Percentiles rank a stretch among this genome's conserved stretches.
Conservation (phyloP, 495 filamentous ascomycete species). For the Penicillium daleae region DNA sequence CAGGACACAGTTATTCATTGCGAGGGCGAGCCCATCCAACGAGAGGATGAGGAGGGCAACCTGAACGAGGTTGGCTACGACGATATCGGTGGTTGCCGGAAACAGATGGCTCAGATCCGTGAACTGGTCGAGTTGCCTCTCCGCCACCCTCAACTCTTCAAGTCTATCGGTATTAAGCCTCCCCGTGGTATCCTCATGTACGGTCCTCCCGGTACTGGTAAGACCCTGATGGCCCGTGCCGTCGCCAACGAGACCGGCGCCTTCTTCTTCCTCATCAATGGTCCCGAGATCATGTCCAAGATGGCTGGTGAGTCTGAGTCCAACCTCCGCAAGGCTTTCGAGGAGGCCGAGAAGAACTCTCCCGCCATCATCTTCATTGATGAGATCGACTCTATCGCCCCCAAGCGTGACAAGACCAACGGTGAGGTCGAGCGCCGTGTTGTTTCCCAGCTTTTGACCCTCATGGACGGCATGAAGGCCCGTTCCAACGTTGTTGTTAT, state of each 20-base stretch:
- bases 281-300: slow-evolving; percentile 99
- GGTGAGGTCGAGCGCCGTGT: slow-evolving; percentile 98
- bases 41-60: slow-evolving; percentile 98
- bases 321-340: slow-evolving; percentile 95
- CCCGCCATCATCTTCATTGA: slow-evolving; percentile 99
- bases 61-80: slow-evolving; percentile 98
- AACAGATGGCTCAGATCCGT: slow-evolving; percentile 99
- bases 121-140: slow-evolving; percentile 97
- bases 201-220: slow-evolving; percentile 97
- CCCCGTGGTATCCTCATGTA: slow-evolving; percentile 98
- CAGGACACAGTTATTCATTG: slow-evolving; percentile 99
- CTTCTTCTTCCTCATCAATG: slow-evolving; percentile 99
- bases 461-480: slow-evolving; percentile 99
- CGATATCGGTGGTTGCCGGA: slow-evolving; percentile 98
- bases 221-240: slow-evolving; percentile 97
- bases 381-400: slow-evolving; percentile 97
- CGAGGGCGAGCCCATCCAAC: slow-evolving; percentile 97
- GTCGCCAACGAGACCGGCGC: slow-evolving; percentile 98
- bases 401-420: slow-evolving; percentile 99
- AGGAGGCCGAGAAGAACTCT: slow-evolving; percentile 99
- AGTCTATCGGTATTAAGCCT: slow-evolving; percentile 99
- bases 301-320: slow-evolving; percentile 99
- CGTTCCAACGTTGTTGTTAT: slow-evolving; percentile 98
- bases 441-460: slow-evolving; percentile 93
- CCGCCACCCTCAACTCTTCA: slow-evolving; percentile 97